phyloP scores from a whole-genome alignment of 495 filamentous ascomycete species.

The Pseudevernia furfuracea region DNA sequence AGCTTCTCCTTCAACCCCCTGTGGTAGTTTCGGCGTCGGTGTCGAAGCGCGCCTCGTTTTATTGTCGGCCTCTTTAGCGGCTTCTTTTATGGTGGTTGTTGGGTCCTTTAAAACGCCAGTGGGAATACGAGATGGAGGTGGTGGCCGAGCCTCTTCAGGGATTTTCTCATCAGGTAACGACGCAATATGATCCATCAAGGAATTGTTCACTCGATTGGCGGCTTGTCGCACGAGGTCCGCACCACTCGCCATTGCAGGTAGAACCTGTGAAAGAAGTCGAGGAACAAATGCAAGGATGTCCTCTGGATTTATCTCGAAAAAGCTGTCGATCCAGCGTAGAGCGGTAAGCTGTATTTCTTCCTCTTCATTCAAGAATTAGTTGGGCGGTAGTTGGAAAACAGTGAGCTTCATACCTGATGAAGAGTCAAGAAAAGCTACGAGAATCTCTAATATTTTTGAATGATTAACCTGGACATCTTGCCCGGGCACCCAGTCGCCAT shows the following conservation, averaged over 20 bases:
- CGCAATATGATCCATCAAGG: conserved; percentile 84
- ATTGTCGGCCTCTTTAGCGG: conserved; percentile 29
- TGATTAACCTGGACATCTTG: conserved; percentile 96
- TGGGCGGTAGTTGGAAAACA: neutral
- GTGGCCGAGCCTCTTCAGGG: conserved; percentile 33
- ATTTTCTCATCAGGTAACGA: conserved; percentile 71
- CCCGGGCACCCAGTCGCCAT: conserved; percentile 93
- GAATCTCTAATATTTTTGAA: conserved; percentile 81
- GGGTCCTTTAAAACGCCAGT: conserved; percentile 38
- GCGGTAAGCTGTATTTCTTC: conserved; percentile 87
- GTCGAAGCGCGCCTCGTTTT: conserved; percentile 47
- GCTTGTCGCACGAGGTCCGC: conserved; percentile 82
- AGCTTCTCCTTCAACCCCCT: conserved; percentile 31
- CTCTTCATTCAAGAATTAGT: conserved; percentile 41
- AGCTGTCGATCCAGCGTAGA: conserved; percentile 89
- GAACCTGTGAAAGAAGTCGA: conserved; percentile 78
- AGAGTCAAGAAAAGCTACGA: conserved; percentile 84
- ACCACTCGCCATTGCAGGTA: conserved; percentile 89
- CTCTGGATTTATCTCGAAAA: conserved; percentile 95
- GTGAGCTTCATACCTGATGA: conserved; percentile 52
- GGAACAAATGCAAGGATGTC: conserved; percentile 96
- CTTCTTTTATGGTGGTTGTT: conserved; percentile 41
- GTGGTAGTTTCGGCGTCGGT: conserved; percentile 39
- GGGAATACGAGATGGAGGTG: conserved; percentile 34
- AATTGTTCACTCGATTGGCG: conserved; percentile 80